Base-by-base conservation (phyloP, 176 grass and related monocot genomes). In the Ananas comosus region DNA sequence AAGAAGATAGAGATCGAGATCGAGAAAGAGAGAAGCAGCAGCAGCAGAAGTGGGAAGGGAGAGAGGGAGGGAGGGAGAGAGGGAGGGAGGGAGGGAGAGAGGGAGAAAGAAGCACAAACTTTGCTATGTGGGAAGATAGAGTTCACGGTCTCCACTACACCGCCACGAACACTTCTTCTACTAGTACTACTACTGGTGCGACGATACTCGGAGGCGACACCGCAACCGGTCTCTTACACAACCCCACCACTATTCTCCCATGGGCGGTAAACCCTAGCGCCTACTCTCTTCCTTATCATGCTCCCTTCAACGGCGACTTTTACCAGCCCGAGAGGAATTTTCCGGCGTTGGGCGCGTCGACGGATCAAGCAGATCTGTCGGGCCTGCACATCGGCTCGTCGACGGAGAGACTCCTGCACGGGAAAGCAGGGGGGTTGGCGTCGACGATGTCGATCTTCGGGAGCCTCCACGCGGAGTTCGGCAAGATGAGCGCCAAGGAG, bases 381-480 rank as follows among this genome's bases (percentile, higher is more conserved):
- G 9, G 9, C 56, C 56, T 61, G 21, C 21, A 19, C 5, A 61
- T 61, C 17, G 56, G 56, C 17, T 61, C 56, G 21, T 61, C 56
- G 33, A 42, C 33, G 9, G 56, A 61, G 2, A 18, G 56, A 61
- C 1, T 61, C 9, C 0, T 73, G 80, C 81, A 80, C 70, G 23
- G 81, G 59, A 64, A 64, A 7, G 33, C 33, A 5, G 33, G 33
- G 33, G 67, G 67, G 9, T 79, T 85, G 17, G 73, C 82, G 3
- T 83, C 74, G 16, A 63, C 79, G 4, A 74, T 81, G 79, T 81
- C 79, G 24, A 16, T 90, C 51, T 83, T 96, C 9, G 91, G 91
- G 2, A 85, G 79, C 73, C 81, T 97, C 21, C 93, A 96, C 69
- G 86, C 88, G 13, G 90, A 99, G 82, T 70, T 99, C 22, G 95